phyloP scores from a whole-genome alignment of 805 yeast species.

The Zygosaccharomyces siamensis region DNA sequence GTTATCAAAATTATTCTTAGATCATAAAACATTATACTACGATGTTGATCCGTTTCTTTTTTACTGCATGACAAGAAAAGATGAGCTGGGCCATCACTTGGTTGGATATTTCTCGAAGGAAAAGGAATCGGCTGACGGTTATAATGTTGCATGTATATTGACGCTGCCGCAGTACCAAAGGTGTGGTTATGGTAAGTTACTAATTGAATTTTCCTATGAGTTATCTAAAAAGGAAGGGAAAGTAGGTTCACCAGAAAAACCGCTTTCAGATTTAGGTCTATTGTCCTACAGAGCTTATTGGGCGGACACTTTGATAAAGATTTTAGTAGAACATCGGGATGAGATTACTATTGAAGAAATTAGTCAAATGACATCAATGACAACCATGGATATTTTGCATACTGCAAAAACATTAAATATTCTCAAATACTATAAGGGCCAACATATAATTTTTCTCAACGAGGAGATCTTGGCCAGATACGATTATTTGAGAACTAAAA shows the following conservation, averaged over 20 bases:
- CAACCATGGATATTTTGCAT: conserved; percentile 91
- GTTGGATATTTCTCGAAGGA: conserved; percentile 97
- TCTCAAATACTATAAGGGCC: conserved; percentile 90
- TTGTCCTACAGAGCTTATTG: conserved; percentile 92
- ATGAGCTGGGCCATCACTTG: conserved; percentile 87
- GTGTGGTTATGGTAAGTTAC: conserved; percentile 85
- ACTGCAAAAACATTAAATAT: conserved; percentile 89
- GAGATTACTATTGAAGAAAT: conserved; percentile 88
- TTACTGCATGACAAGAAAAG: conserved; percentile 90
- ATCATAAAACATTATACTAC: conserved; percentile 92
- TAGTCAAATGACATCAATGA: conserved; percentile 82
- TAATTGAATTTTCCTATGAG: conserved; percentile 92
- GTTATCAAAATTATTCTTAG: conserved; percentile 82
- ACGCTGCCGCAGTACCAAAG: conserved; percentile 96
- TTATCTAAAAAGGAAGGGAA: conserved; percentile 83
- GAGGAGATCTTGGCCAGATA: conserved; percentile 76
- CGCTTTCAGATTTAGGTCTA: conserved; percentile 89
- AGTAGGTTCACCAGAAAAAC: conserved; percentile 96
- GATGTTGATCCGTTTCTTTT: conserved; percentile 97
- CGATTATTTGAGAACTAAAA: conserved; percentile 64
- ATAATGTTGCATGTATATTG: conserved; percentile 94
- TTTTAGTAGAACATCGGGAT: conserved; percentile 59
- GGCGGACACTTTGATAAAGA: conserved; percentile 81
- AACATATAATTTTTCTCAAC: conserved; percentile 81
- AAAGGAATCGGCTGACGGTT: conserved; percentile 90